phyloP scores from a whole-genome alignment of 805 yeast genomes.

The Ogataea paraovalis region DNA sequence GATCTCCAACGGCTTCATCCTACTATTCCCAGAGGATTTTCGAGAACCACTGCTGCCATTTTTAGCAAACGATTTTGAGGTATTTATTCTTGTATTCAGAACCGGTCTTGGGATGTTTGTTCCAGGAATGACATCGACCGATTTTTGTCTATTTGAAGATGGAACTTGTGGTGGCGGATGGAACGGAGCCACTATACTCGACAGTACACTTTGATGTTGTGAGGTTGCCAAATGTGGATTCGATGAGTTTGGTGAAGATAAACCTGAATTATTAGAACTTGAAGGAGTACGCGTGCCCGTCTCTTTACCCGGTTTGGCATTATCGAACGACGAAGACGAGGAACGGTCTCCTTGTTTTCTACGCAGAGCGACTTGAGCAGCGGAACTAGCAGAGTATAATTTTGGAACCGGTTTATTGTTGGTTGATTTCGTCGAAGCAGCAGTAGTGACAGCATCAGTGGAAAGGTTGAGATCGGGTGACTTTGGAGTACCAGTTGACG shows the following conservation, averaged over 20 bases:
- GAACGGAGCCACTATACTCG: background rate
- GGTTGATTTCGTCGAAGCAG: background rate
- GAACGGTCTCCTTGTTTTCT: background rate
- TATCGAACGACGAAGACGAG: conserved; percentile 1
- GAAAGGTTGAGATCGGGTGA: too few species aligned
- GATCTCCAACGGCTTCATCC: conserved; percentile 25
- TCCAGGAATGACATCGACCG: conserved; percentile 49
- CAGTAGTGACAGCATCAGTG: too few species aligned
- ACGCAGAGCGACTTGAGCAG: conserved; percentile 4
- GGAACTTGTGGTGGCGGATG: background rate
- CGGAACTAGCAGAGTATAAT: conserved; percentile 2
- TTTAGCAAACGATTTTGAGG: conserved; percentile 15
- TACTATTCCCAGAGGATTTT: conserved; percentile 7
- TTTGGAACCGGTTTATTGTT: background rate
- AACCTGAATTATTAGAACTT: background rate
- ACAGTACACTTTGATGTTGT: background rate
- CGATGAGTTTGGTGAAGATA: background rate
- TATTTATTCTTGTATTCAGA: conserved; percentile 34
- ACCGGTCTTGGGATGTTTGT: conserved; percentile 54
- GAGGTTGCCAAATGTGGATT: too few species aligned
- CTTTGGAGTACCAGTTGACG: background rate
- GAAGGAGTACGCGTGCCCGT: background rate
- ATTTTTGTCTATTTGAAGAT: conserved; percentile 1
- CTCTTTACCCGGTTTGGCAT: background rate
- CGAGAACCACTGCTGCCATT: conserved; percentile 2